Evolutionary conservation across 164 flowering plant species (phyloP).

Genomic region (Berberis vulgaris): DNA sequence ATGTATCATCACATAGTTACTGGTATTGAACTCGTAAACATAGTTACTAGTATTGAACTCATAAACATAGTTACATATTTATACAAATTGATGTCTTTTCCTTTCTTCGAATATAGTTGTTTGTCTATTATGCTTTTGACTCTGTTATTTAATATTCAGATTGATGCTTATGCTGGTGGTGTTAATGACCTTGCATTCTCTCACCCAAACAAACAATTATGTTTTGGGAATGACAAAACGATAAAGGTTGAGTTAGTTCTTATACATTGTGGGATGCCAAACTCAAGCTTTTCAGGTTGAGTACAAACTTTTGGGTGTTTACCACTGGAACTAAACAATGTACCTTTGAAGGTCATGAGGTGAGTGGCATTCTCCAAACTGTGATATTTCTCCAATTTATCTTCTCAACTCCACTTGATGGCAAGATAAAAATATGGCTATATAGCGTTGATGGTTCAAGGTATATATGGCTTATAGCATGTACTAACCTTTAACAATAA

Average conservation of each 20-base stretch:
- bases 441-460: constrained; percentile 39
- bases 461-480: constrained; percentile 37
- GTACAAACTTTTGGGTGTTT: background rate
- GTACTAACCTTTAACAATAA: constrained; percentile 21
- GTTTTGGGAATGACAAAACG: constrained; percentile 67
- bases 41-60: constrained; percentile 33
- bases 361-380: too few relatives aligned
- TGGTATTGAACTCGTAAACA: too few relatives aligned
- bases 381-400: constrained; percentile 31
- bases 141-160: constrained; percentile 15
- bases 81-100: background rate
- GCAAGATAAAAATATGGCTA: constrained; percentile 66
- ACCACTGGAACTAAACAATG: constrained; percentile 29
- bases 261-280: background rate
- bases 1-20: too few relatives aligned
- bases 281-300: background rate
- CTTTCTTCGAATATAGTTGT: background rate
- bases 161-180: constrained; percentile 56
- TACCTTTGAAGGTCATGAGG: constrained; percentile 50
- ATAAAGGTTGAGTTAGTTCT: constrained; percentile 41
- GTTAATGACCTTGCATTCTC: constrained; percentile 13
- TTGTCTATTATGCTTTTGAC: constrained; percentile 5
- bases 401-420: constrained; percentile 16
- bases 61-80: background rate
- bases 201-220: constrained; percentile 2